A percentile compares a stretch with the other conserved stretches of the same genome.
Conservation (phyloP, 169 alveolate species). For the Ichthyophthirius multifiliis region DNA sequence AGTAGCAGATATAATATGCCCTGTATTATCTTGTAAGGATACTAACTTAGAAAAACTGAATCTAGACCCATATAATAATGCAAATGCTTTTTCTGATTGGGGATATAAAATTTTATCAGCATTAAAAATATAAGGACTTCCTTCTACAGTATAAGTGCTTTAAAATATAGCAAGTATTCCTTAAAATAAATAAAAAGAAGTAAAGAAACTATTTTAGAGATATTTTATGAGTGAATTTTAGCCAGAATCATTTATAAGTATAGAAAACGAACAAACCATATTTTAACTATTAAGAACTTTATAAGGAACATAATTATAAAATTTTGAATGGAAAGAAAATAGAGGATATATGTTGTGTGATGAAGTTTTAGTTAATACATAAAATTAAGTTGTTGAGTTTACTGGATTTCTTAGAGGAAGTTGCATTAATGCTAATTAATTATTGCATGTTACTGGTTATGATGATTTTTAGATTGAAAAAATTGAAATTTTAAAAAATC, state of each 20-base stretch:
- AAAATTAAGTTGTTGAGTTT: conserved; percentile 16
- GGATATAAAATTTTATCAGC: conserved; percentile 75
- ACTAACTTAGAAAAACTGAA: conserved; percentile 57
- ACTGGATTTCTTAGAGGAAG: conserved; percentile 39
- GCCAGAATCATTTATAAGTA: conserved; percentile 28
- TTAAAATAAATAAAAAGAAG: conserved; percentile 61
- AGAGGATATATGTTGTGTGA: conserved; percentile 71
- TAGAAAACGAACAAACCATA: conserved; percentile 44
- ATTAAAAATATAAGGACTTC: conserved; percentile 78
- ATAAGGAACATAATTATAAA: conserved; percentile 6
- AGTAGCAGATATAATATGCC: conserved; percentile 76
- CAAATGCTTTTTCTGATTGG: conserved; percentile 74
- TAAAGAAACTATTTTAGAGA: conserved; percentile 74
- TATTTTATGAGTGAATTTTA: conserved; percentile 80
- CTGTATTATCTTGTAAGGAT: conserved; percentile 69
- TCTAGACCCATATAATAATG: conserved; percentile 70
- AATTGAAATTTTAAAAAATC: conserved; percentile 47
- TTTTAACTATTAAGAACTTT: conserved; percentile 51
- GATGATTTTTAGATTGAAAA: conserved; percentile 73
- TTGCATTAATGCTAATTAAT: conserved; percentile 57
- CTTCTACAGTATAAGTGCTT: conserved; percentile 66
- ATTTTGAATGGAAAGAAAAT: conserved; percentile 45
- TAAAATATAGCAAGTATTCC: conserved; percentile 55
- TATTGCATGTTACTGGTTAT: conserved; percentile 81
- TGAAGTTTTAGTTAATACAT: conserved; percentile 8